Percentiles rank a stretch among this genome's conserved stretches.
These are phyloP conservation scores for Globisporangium heterothallicum DNA, from an alignment of 352 stramenopile genomes.

Conservation along the genomic window DNA sequence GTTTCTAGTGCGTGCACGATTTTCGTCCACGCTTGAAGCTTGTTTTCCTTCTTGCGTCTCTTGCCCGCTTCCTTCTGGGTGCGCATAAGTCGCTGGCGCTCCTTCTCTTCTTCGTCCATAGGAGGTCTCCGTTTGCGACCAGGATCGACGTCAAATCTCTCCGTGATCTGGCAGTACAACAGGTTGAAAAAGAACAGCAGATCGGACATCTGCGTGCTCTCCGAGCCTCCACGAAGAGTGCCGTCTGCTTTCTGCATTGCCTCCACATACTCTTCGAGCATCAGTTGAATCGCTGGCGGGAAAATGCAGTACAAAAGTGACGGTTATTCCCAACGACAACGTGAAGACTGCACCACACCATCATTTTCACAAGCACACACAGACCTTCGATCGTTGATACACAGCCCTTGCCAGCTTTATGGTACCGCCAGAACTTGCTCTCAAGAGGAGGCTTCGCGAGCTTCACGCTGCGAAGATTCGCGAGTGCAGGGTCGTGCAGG, in stretches of 20 bases:
- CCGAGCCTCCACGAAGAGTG: slow-evolving; percentile 22
- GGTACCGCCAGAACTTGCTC: slow-evolving; percentile 87
- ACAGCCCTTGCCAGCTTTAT: slow-evolving; percentile 75
- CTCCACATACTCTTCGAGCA: slow-evolving; percentile 70
- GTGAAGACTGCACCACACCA: neutral
- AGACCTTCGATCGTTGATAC: slow-evolving; percentile 90
- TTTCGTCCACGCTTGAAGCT: slow-evolving; percentile 47
- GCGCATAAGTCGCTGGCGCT: slow-evolving; percentile 63
- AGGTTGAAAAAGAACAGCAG: slow-evolving; percentile 85
- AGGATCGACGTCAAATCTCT: slow-evolving; percentile 53
- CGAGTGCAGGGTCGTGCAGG: slow-evolving; percentile 46
- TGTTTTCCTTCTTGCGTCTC: slow-evolving; percentile 35
- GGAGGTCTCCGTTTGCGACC: slow-evolving; percentile 53
- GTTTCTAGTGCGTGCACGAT: slow-evolving; percentile 36
- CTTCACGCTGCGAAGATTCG: slow-evolving; percentile 65
- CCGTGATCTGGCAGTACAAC: slow-evolving; percentile 57
- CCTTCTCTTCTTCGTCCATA: slow-evolving; percentile 78
- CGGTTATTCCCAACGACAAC: too few species aligned
- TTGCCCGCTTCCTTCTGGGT: slow-evolving; percentile 71
- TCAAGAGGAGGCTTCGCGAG: slow-evolving; percentile 67
- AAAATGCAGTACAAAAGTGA: slow-evolving; percentile 1
- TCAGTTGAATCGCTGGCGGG: slow-evolving; percentile 71
- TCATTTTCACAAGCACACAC: slow-evolving; percentile 6
- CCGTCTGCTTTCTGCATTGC: slow-evolving; percentile 32
- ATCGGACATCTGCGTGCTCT: slow-evolving; percentile 40